phyloP scores from a whole-genome alignment of 116 monocot genomes.

The Posidonia oceanica region DNA sequence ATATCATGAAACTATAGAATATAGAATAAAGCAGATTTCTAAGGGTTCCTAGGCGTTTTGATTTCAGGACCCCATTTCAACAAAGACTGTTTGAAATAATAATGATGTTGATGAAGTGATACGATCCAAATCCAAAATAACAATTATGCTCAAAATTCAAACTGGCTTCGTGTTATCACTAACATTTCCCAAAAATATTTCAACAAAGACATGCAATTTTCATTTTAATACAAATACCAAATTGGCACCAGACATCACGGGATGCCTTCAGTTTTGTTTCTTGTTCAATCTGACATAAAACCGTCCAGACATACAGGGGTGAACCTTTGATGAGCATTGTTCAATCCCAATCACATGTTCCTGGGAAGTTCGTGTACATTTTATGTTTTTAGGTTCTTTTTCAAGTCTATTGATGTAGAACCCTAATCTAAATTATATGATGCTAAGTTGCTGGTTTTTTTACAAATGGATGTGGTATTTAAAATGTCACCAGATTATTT shows the following conservation, averaged over 20 bases:
- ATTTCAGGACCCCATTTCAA: not conserved
- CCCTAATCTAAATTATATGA: too few species aligned
- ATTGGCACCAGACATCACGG: conserved; percentile 96
- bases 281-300: conserved; percentile 29
- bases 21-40: not conserved
- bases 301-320: too few species aligned
- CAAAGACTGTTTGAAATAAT: not conserved
- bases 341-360: too few species aligned
- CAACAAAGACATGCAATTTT: not conserved
- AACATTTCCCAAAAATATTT: not conserved
- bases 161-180: not conserved
- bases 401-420: too few species aligned
- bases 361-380: too few species aligned
- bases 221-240: conserved; percentile 23
- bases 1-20: not conserved
- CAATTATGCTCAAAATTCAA: not conserved
- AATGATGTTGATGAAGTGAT: not conserved
- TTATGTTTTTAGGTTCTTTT: too few species aligned
- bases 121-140: too few species aligned
- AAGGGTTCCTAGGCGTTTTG: not conserved
- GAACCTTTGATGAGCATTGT: too few species aligned
- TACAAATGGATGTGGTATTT: too few species aligned
- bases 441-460: too few species aligned
- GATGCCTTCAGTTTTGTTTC: conserved; percentile 95
- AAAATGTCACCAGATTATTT: too few species aligned